Evolutionary conservation across 306 rosid species (phyloP).

Genomic region (Crotalaria pallida): DNA sequence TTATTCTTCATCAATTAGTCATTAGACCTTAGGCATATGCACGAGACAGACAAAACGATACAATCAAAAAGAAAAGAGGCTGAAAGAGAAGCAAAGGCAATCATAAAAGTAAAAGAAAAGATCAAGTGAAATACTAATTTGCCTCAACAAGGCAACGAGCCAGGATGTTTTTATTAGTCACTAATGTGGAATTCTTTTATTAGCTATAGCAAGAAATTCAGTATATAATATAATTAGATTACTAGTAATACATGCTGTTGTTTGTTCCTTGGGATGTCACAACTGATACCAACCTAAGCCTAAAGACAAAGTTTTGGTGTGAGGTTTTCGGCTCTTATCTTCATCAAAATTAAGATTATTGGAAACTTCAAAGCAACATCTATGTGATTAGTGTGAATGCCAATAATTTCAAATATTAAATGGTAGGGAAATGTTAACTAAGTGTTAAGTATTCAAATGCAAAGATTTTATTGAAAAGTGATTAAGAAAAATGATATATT

Average conservation of each 20-base stretch:
- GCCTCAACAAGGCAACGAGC: conserved; percentile 1
- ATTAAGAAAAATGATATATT: too few species aligned
- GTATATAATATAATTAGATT: neutral
- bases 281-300: neutral
- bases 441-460: too few species aligned
- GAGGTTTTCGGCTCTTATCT: too few species aligned
- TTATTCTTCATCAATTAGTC: neutral
- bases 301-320: too few species aligned
- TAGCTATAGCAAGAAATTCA: neutral
- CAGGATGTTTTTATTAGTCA: neutral
- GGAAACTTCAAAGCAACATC: too few species aligned
- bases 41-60: neutral
- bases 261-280: neutral
- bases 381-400: too few species aligned
- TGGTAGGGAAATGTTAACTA: too few species aligned
- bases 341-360: too few species aligned
- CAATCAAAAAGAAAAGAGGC: conserved; percentile 1
- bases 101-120: neutral
- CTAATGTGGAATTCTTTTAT: neutral
- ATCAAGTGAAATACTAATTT: neutral
- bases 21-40: neutral
- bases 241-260: neutral
- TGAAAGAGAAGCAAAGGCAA: neutral
- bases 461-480: too few species aligned
- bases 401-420: too few species aligned